A percentile compares a stretch with the other conserved stretches of the same genome.
Evolutionary conservation across 441 rosid genomes (phyloP).

Genomic region (Lagerstroemia fauriei): DNA sequence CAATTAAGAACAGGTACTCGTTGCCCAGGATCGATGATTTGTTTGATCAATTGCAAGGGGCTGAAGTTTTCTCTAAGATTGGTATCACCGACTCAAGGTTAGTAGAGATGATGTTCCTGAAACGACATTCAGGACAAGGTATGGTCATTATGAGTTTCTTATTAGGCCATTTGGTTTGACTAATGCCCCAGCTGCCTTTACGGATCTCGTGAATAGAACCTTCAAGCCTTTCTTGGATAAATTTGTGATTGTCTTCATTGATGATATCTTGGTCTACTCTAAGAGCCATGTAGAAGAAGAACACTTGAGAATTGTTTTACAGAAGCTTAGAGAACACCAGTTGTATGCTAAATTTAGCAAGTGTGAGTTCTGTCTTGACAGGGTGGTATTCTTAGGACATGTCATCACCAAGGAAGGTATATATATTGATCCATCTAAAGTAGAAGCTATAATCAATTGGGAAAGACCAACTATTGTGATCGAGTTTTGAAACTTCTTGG

Average conservation of each 20-base stretch:
- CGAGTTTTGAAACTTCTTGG: not conserved
- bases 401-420: not conserved
- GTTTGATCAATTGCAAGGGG: not conserved
- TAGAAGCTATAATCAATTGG: not conserved
- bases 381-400: not conserved
- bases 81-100: constrained; percentile 9
- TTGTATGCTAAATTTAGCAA: no score
- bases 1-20: not conserved
- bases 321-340: no score
- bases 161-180: not conserved
- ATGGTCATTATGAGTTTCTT: not conserved
- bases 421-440: not conserved
- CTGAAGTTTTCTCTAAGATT: constrained; percentile 9
- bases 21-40: constrained; percentile 9
- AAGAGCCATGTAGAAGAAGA: no score
- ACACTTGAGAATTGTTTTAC: no score
- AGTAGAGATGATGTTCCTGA: not conserved
- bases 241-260: no score
- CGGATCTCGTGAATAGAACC: not conserved
- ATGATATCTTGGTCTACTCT: no score
- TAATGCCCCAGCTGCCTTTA: not conserved
- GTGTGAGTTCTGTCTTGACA: no score
- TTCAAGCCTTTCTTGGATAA: not conserved
- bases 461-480: not conserved
- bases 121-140: not conserved